These are phyloP conservation scores for Termitomyces sp. DNA, from an alignment of 768 basidiomycete species.

Conservation along the genomic window DNA sequence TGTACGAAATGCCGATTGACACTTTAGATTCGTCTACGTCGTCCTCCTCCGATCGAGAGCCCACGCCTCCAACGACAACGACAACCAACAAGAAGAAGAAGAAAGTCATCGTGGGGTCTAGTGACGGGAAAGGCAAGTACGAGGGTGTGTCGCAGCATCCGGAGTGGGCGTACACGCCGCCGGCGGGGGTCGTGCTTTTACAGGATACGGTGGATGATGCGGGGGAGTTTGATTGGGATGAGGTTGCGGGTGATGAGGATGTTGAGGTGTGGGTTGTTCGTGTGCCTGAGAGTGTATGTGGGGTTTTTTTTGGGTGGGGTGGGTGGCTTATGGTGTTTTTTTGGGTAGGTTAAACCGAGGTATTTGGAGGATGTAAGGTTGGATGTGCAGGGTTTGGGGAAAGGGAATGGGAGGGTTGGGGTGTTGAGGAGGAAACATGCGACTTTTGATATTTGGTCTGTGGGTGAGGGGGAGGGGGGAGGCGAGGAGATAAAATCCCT, in stretches of 20 bases:
- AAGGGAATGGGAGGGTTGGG: too few relatives aligned
- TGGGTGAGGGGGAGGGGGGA: constrained; percentile 30
- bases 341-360: constrained; percentile 55
- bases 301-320: too few relatives aligned
- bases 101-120: background rate
- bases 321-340: too few relatives aligned
- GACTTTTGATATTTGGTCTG: constrained; percentile 61
- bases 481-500: constrained; percentile 62
- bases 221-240: constrained; percentile 65
- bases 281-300: constrained; percentile 58
- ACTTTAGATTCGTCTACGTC: constrained; percentile 12
- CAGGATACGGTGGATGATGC: constrained; percentile 44
- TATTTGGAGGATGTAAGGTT: constrained; percentile 50
- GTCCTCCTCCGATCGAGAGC: constrained; percentile 8
- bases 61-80: constrained; percentile 1
- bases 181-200: constrained; percentile 43
- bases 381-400: constrained; percentile 22
- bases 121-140: constrained; percentile 31
- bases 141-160: constrained; percentile 49
- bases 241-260: constrained; percentile 47
- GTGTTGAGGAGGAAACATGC: constrained; percentile 47
- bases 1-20: too few relatives aligned
- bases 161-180: constrained; percentile 55
- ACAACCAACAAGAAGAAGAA: constrained; percentile 9
- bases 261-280: constrained; percentile 69